Conservation (phyloP, 2,329 filamentous ascomycete species). For the Aspergillus neoniger region DNA sequence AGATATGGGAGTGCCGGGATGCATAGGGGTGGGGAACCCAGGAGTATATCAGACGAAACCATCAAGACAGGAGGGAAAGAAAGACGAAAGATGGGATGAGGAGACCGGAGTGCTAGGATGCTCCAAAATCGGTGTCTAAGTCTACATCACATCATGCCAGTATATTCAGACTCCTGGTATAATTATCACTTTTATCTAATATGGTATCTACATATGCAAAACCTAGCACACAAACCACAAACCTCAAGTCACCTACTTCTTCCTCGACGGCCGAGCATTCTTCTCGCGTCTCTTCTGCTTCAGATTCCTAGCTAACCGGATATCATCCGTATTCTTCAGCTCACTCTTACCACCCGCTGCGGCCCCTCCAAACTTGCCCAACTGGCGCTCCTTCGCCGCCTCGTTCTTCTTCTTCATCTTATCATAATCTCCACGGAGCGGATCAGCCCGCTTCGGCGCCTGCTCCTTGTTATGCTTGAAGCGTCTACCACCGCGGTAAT, state of each 20-base stretch:
- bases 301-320: conserved; percentile 76
- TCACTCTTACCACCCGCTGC: conserved; percentile 71
- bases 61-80: too few relatives aligned
- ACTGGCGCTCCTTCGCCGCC: conserved; percentile 73
- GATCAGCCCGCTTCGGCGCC: conserved; percentile 92
- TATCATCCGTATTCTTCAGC: conserved; percentile 78
- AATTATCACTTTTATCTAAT: not conserved
- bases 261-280: conserved; percentile 79
- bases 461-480: conserved; percentile 86
- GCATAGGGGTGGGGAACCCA: not conserved
- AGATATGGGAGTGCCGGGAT: not conserved
- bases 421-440: conserved; percentile 86
- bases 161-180: too few relatives aligned
- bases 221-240: not conserved
- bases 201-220: too few relatives aligned
- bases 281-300: conserved; percentile 79
- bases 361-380: conserved; percentile 31
- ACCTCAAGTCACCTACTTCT: conserved; percentile 41
- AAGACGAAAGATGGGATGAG: too few relatives aligned
- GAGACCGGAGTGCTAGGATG: too few relatives aligned
- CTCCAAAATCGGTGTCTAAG: too few relatives aligned
- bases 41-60: too few relatives aligned
- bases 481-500: conserved; percentile 52
- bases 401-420: conserved; percentile 85
- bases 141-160: not conserved